Evolutionary conservation across 306 rosid genomes (phyloP).

Genomic region (Pyrus betulifolia): DNA sequence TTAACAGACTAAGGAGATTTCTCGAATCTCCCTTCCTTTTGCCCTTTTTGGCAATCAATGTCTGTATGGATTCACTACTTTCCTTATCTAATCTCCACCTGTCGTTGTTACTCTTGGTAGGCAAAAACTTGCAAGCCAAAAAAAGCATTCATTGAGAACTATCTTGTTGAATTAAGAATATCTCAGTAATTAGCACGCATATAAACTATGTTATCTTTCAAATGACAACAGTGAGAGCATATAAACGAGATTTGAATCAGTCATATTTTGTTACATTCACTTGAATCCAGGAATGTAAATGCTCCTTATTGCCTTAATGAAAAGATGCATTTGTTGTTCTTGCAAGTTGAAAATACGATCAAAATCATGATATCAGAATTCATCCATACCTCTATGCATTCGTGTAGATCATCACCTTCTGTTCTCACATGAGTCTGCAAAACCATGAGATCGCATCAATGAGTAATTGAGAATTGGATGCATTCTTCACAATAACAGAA

Average conservation of each 20-base stretch:
- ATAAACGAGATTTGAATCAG: too few species aligned
- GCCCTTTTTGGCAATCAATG: conserved; percentile 28
- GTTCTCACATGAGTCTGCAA: conserved; percentile 48
- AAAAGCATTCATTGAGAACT: background rate
- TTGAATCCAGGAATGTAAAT: conserved; percentile 76
- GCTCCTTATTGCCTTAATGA: conserved; percentile 36
- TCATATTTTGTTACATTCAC: conserved; percentile 13
- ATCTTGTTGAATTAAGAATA: too few species aligned
- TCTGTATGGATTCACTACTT: conserved; percentile 46
- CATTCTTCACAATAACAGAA: background rate
- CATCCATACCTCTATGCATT: conserved; percentile 45
- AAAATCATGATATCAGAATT: background rate
- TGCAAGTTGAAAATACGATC: conserved; percentile 44
- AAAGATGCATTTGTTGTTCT: conserved; percentile 55
- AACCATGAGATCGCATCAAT: conserved; percentile 21
- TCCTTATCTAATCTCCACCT: conserved; percentile 62
- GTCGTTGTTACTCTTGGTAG: conserved; percentile 62
- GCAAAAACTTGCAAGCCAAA: conserved; percentile 34
- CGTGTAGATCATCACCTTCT: conserved; percentile 54
- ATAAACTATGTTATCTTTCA: too few species aligned
- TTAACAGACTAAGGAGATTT: conserved; percentile 44
- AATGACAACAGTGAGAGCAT: too few species aligned
- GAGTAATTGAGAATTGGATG: background rate
- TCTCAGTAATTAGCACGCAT: too few species aligned
- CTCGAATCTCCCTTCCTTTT: conserved; percentile 21